Evolutionary conservation across 768 basidiomycete species (phyloP).

Genomic region (Termitomyces sp.): DNA sequence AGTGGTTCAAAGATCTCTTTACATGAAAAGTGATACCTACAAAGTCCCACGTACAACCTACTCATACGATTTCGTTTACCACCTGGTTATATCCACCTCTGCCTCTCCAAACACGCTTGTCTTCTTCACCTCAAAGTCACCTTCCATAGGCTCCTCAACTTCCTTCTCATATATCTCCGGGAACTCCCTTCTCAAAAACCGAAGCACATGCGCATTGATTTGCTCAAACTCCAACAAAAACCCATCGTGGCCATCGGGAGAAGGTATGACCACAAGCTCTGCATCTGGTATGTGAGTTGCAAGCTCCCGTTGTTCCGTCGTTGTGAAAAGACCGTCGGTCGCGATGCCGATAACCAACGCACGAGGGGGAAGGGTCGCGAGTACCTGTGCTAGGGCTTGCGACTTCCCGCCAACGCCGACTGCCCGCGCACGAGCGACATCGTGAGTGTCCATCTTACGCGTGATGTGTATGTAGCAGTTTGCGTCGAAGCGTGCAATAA

Average conservation of each 20-base stretch:
- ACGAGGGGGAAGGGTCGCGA: neutral
- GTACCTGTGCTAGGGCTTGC: neutral
- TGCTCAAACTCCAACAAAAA: conserved; percentile 96
- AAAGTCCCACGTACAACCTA: neutral
- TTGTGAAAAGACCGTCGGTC: conserved; percentile 56
- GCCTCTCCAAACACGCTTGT: conserved; percentile 97
- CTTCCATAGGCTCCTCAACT: conserved; percentile 29
- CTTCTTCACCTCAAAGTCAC: conserved; percentile 78
- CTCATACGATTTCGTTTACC: conserved; percentile 49
- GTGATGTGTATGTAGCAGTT: conserved; percentile 35
- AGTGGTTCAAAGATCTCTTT: neutral
- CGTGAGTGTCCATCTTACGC: conserved; percentile 94
- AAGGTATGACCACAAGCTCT: conserved; percentile 78
- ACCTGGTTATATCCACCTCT: conserved; percentile 86
- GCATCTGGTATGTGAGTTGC: conserved; percentile 78
- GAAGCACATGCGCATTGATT: conserved; percentile 77
- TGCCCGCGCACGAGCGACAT: conserved; percentile 67
- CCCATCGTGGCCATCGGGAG: conserved; percentile 95
- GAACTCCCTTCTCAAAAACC: conserved; percentile 71
- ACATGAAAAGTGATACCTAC: neutral
- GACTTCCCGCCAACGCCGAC: neutral
- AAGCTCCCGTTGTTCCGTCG: conserved; percentile 82
- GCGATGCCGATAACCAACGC: neutral
- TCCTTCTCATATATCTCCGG: conserved; percentile 36
- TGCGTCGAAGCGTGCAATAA: neutral